Evolutionary conservation across 805 yeast species (phyloP).

Genomic region (Metschnikowia kofuensis): DNA sequence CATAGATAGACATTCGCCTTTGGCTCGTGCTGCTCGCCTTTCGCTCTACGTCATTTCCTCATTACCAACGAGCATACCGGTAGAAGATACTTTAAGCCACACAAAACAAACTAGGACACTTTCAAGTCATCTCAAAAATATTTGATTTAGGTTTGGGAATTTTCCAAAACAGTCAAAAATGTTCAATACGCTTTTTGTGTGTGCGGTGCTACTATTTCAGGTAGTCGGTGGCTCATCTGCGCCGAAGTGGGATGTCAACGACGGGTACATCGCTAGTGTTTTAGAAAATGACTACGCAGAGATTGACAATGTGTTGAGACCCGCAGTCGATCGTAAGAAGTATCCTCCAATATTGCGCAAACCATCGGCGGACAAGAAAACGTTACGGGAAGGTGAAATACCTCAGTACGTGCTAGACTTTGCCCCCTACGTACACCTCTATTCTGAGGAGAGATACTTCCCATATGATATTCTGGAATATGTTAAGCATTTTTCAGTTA

Average conservation of each 20-base stretch:
- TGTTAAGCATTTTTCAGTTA: constrained; percentile 63
- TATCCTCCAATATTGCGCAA: constrained; percentile 37
- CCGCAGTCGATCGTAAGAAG: constrained; percentile 21
- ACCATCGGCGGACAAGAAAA: constrained; percentile 33
- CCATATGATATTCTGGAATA: constrained; percentile 78
- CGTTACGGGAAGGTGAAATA: constrained; percentile 50
- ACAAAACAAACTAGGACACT: background rate
- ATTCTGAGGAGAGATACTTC: constrained; percentile 82
- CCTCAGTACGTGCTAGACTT: constrained; percentile 62
- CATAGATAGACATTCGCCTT: background rate
- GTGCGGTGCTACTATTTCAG: constrained; percentile 5
- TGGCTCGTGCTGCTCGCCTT: background rate
- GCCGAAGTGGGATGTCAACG: constrained; percentile 20
- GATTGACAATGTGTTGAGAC: constrained; percentile 25
- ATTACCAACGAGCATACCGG: background rate
- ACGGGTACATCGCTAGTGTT: constrained; percentile 23
- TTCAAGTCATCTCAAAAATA: background rate
- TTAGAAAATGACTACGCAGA: constrained; percentile 22
- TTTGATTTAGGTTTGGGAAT: background rate
- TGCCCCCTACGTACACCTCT: constrained; percentile 79
- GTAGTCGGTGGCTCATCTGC: constrained; percentile 11
- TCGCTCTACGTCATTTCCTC: background rate
- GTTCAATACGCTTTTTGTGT: background rate
- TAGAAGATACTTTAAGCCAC: background rate
- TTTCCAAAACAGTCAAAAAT: background rate